These are phyloP conservation scores for Pseudogymnoascus sp. DNA, from an alignment of 2,329 filamentous ascomycete species.

Conservation along the genomic window DNA sequence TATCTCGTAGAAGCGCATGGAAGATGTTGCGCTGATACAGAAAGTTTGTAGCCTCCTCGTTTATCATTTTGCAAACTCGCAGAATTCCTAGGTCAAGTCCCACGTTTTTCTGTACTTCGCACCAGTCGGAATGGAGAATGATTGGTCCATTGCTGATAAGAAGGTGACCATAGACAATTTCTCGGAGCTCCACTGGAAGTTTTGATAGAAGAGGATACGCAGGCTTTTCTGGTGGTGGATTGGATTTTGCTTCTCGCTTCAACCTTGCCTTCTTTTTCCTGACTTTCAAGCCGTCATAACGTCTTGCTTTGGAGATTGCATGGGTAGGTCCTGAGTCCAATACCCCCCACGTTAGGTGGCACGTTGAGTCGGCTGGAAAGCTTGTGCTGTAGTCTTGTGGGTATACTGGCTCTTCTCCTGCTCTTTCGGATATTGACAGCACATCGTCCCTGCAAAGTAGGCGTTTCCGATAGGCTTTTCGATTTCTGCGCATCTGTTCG, in stretches of 20 bases:
- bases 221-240: background rate
- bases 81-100: constrained; percentile 14
- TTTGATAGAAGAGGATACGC: background rate
- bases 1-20: constrained; percentile 18
- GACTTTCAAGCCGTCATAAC: background rate
- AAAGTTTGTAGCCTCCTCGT: constrained; percentile 17
- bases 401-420: background rate
- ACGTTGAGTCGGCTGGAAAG: background rate
- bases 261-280: background rate
- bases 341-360: background rate
- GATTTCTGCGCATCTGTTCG: background rate
- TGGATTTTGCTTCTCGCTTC: background rate
- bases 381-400: background rate
- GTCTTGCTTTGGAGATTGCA: background rate
- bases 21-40: constrained; percentile 23
- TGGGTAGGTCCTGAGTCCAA: background rate
- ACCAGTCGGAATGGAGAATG: constrained; percentile 21
- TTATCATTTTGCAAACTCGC: constrained; percentile 21
- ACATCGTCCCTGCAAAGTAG: background rate
- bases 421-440: background rate
- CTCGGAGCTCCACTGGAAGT: constrained; percentile 21
- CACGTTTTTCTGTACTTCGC: constrained; percentile 15
- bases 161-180: constrained; percentile 21
- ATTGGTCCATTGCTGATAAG: constrained; percentile 19
- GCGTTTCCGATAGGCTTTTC: background rate